phyloP scores from a whole-genome alignment of 768 basidiomycete genomes.

The Leucosporidium yakuticum region DNA sequence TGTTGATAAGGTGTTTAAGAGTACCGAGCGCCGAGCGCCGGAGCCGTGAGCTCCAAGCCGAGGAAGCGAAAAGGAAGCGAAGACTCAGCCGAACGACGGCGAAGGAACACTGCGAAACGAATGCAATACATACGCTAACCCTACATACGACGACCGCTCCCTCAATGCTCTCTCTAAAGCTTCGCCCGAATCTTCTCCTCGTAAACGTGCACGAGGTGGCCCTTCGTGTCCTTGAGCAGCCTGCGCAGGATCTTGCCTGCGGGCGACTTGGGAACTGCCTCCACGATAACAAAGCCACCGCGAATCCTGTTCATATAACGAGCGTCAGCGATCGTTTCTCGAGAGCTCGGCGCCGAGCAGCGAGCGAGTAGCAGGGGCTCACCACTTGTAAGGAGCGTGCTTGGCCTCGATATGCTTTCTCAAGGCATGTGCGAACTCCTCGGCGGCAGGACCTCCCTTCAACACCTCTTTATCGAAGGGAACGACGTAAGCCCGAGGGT shows the following conservation, averaged over 20 bases:
- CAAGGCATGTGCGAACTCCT: constrained; percentile 28
- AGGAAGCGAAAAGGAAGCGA: background rate
- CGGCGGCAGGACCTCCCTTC: constrained; percentile 19
- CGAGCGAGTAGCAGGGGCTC: background rate
- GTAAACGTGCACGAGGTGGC: constrained; percentile 26
- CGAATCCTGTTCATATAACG: constrained; percentile 21
- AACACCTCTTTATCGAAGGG: constrained; percentile 35
- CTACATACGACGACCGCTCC: background rate
- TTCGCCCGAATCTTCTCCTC: constrained; percentile 32
- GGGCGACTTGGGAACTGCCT: constrained; percentile 34
- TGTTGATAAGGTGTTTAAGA: too few species aligned
- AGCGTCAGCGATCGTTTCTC: background rate
- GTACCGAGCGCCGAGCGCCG: too few species aligned
- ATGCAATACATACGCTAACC: background rate
- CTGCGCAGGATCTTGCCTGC: constrained; percentile 38
- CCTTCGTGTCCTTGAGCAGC: constrained; percentile 35
- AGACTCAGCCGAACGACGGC: too few species aligned
- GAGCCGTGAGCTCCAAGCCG: background rate
- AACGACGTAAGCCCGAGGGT: constrained; percentile 38
- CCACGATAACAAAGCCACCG: constrained; percentile 36
- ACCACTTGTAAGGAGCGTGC: constrained; percentile 39
- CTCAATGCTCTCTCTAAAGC: constrained; percentile 15
- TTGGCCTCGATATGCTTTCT: constrained; percentile 34
- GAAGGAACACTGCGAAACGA: background rate
- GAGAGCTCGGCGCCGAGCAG: background rate